Conservation (phyloP, 2,329 filamentous ascomycete species). For the Verticillium albo-atrum region DNA sequence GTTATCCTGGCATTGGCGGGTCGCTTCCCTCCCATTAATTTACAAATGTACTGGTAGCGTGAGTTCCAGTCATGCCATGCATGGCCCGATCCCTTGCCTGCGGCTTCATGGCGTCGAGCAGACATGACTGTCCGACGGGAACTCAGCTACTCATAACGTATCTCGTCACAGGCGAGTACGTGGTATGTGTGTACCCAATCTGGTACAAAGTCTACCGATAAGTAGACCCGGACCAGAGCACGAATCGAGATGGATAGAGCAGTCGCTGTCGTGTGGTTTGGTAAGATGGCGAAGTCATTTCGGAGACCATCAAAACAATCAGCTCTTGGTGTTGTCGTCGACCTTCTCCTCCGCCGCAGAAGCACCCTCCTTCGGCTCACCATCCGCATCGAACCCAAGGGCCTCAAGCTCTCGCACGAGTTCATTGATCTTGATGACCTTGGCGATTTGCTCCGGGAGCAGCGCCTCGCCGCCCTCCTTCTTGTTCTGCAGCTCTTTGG, state of each 20-base stretch:
- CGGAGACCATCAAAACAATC: not conserved
- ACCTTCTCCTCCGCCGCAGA: not conserved
- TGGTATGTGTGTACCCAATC: not conserved
- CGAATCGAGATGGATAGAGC: not conserved
- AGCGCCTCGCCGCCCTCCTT: constrained; percentile 81
- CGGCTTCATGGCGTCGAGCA: not conserved
- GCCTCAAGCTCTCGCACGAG: constrained; percentile 81
- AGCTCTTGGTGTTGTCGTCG: not conserved
- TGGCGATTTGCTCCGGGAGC: constrained; percentile 91
- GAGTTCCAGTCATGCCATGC: not conserved
- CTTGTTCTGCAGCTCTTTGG: constrained; percentile 83
- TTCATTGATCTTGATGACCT: constrained; percentile 96
- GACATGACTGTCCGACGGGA: not conserved
- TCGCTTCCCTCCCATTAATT: too few species aligned
- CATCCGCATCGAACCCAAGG: constrained; percentile 65
- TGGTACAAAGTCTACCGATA: not conserved
- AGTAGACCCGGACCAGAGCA: not conserved
- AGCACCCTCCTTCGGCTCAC: not conserved
- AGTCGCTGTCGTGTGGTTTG: not conserved
- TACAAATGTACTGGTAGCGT: not conserved
- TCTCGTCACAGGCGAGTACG: not conserved
- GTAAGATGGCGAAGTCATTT: not conserved
- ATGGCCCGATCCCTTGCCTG: not conserved
- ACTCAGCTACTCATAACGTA: not conserved
- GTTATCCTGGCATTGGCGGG: too few species aligned